Evolutionary conservation across 2,329 filamentous ascomycete genomes (phyloP).

Genomic region (Verticillium nonalfalfae): DNA sequence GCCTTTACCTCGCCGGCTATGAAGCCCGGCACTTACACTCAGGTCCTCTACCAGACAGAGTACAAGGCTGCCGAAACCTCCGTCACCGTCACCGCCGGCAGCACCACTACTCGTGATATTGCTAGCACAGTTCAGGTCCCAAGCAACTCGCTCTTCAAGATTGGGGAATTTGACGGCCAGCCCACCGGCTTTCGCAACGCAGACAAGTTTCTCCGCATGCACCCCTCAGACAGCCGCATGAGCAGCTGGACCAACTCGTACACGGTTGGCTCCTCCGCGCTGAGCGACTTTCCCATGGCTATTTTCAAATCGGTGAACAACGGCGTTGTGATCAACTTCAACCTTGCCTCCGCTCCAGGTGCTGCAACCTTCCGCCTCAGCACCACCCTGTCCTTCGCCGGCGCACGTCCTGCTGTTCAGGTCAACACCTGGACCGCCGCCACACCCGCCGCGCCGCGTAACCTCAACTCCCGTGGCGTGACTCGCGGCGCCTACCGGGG

Average conservation of each 20-base stretch:
- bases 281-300: constrained; percentile 58
- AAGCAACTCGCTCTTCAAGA: constrained; percentile 52
- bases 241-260: constrained; percentile 51
- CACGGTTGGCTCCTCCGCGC: constrained; percentile 48
- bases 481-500: constrained; percentile 61
- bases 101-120: constrained; percentile 41
- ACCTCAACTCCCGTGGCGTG: constrained; percentile 59
- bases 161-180: constrained; percentile 60
- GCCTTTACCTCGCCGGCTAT: constrained; percentile 58
- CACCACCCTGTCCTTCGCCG: constrained; percentile 56
- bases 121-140: constrained; percentile 36
- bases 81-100: constrained; percentile 43
- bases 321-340: constrained; percentile 55
- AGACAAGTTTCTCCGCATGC: constrained; percentile 61
- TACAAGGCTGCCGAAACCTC: constrained; percentile 43
- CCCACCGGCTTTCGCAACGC: constrained; percentile 61
- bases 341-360: constrained; percentile 40
- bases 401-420: constrained; percentile 49
- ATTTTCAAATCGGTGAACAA: constrained; percentile 55
- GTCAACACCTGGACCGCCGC: constrained; percentile 48
- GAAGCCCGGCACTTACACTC: constrained; percentile 64
- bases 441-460: constrained; percentile 47
- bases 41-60: constrained; percentile 57
- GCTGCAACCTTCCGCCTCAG: constrained; percentile 57
- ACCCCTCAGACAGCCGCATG: constrained; percentile 61